These are phyloP conservation scores for Closterium sp. DNA, from an alignment of 139 green algal species.

Conservation along the genomic window DNA sequence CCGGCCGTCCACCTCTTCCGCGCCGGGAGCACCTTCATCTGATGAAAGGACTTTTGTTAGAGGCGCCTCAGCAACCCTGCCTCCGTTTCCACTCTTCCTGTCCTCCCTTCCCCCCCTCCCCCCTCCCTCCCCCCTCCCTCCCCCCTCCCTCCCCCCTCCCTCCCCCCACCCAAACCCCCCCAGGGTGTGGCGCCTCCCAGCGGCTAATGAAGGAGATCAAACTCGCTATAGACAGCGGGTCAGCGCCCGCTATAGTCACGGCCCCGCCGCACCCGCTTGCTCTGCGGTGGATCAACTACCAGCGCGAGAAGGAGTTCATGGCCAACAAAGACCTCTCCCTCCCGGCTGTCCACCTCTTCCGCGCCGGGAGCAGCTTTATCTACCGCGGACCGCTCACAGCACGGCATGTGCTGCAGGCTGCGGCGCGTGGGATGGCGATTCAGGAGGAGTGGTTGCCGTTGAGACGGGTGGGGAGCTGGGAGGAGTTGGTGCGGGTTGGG, in stretches of 20 bases:
- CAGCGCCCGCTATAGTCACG: background rate
- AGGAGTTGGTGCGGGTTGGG: background rate
- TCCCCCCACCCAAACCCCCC: too few relatives aligned
- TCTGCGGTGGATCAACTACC: background rate
- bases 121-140: too few relatives aligned
- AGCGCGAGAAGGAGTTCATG: background rate
- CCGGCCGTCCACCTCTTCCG: too few relatives aligned
- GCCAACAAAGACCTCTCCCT: background rate
- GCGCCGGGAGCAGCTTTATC: background rate
- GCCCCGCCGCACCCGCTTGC: background rate
- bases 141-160: too few relatives aligned
- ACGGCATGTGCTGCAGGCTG: background rate
- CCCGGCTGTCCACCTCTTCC: background rate
- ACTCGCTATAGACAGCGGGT: background rate
- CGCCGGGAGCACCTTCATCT: too few relatives aligned
- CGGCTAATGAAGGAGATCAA: background rate
- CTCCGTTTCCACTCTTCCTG: too few relatives aligned
- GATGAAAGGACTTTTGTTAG: too few relatives aligned
- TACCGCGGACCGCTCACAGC: background rate
- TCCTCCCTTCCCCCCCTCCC: too few relatives aligned
- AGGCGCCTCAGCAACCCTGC: too few relatives aligned
- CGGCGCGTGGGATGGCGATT: background rate
- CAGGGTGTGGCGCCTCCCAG: background rate
- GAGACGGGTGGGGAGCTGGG: background rate
- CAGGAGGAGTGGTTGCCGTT: background rate